phyloP scores from a whole-genome alignment of 1,284 basidiomycete species.

The Heterobasidion occidentale region DNA sequence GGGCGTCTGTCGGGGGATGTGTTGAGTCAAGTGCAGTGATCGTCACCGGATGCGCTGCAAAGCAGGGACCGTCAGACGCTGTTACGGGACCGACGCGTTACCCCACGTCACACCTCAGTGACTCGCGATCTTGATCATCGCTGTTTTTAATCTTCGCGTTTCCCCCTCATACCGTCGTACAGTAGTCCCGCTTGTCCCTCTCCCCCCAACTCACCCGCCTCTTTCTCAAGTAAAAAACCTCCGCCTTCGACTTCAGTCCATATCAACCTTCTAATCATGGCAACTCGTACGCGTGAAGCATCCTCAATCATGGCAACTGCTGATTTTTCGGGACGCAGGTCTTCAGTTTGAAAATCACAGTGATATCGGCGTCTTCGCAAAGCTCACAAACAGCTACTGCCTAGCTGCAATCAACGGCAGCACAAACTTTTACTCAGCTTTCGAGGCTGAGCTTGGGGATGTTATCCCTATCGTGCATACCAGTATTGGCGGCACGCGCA shows the following conservation, averaged over 20 bases:
- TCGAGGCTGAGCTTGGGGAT: constrained; percentile 91
- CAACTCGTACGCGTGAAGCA: constrained; percentile 46
- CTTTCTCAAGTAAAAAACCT: not conserved
- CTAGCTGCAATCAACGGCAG: constrained; percentile 90
- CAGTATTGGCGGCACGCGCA: constrained; percentile 91
- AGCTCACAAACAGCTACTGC: constrained; percentile 95
- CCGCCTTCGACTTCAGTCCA: not conserved
- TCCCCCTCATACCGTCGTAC: not conserved
- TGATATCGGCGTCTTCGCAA: constrained; percentile 92
- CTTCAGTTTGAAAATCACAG: constrained; percentile 96
- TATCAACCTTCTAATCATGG: constrained; percentile 33
- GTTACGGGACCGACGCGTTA: not conserved
- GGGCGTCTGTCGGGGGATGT: no score
- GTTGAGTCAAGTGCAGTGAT: no score
- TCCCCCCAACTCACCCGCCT: not conserved
- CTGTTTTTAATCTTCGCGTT: not conserved
- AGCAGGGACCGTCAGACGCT: not conserved
- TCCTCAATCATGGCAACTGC: not conserved
- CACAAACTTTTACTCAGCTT: constrained; percentile 97
- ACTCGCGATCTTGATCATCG: not conserved
- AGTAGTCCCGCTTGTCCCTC: not conserved
- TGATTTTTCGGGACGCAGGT: constrained; percentile 35
- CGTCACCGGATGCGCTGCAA: no score
- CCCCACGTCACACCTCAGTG: not conserved
- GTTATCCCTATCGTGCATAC: constrained; percentile 97